phyloP scores from a whole-genome alignment of 2,329 filamentous ascomycete genomes.

The Trichoderma sp. region DNA sequence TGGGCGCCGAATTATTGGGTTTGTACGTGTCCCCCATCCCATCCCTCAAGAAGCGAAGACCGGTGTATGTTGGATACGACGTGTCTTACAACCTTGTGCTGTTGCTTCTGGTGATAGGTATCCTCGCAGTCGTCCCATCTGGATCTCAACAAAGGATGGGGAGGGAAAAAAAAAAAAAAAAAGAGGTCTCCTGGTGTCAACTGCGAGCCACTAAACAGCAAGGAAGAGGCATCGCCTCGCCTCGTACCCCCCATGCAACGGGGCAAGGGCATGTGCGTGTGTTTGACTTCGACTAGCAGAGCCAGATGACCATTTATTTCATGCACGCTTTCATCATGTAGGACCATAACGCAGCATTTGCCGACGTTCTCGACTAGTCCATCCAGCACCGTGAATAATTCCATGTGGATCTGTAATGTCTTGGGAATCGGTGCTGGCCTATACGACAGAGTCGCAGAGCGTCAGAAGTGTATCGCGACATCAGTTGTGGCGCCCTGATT shows the following conservation, averaged over 20 bases:
- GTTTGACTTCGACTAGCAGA: slow-evolving; percentile 19
- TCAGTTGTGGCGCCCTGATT: neutral
- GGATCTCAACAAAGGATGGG: neutral
- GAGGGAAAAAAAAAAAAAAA: too few species aligned
- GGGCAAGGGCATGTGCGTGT: slow-evolving; percentile 10
- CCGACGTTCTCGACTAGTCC: slow-evolving; percentile 16
- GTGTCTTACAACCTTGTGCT: neutral
- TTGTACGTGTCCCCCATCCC: neutral
- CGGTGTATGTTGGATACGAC: neutral
- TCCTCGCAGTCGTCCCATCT: neutral
- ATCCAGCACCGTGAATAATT: neutral
- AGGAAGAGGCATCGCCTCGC: slow-evolving; percentile 7
- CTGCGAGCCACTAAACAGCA: neutral
- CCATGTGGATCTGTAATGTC: neutral
- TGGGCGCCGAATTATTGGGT: slow-evolving; percentile 1
- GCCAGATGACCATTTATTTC: slow-evolving; percentile 17
- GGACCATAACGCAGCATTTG: slow-evolving; percentile 13
- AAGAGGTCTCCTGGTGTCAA: neutral
- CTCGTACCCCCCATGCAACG: slow-evolving; percentile 10
- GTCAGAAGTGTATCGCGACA: neutral
- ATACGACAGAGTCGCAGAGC: neutral
- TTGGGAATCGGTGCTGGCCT: neutral
- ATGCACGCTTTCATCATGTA: slow-evolving; percentile 18
- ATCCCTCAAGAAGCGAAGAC: neutral
- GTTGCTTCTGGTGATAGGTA: neutral